phyloP scores from a whole-genome alignment of 108 stramenopile genomes.

The Fragilariopsis cylindrus region DNA sequence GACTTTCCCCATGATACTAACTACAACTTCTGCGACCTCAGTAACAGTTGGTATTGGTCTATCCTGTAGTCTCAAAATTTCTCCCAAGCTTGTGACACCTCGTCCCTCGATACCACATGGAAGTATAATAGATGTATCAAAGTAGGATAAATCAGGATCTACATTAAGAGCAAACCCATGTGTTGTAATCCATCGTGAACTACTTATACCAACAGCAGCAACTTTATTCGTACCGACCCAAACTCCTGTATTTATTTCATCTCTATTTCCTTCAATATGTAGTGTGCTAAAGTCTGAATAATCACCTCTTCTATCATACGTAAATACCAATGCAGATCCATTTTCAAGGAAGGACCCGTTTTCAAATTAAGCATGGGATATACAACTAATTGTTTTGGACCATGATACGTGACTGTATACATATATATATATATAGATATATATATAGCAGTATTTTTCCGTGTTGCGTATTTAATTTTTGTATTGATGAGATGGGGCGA shows the following conservation, averaged over 20 bases:
- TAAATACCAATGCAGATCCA: constrained; percentile 97
- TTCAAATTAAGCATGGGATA: constrained; percentile 94
- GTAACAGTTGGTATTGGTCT: constrained; percentile 22
- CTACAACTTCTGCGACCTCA: constrained; percentile 37
- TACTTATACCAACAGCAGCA: constrained; percentile 90
- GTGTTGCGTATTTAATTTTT: background rate
- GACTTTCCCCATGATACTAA: constrained; percentile 35
- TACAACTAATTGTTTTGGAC: constrained; percentile 94
- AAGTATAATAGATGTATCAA: constrained; percentile 73
- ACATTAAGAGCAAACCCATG: constrained; percentile 99
- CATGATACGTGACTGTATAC: constrained; percentile 90
- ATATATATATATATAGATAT: no score
- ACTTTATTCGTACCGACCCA: constrained; percentile 91
- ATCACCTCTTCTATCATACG: constrained; percentile 90
- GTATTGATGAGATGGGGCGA: background rate
- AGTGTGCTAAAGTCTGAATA: constrained; percentile 65
- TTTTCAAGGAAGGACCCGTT: constrained; percentile 38
- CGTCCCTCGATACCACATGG: constrained; percentile 82
- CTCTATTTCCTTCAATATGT: constrained; percentile 63
- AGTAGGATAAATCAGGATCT: constrained; percentile 68
- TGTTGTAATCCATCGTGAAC: constrained; percentile 94
- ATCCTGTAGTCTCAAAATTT: constrained; percentile 46
- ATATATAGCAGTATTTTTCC: background rate
- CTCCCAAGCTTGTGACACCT: constrained; percentile 77
- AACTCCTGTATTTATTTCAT: constrained; percentile 68